phyloP scores from a whole-genome alignment of 1,284 basidiomycete genomes.

The Ceratobasidium sp. region DNA sequence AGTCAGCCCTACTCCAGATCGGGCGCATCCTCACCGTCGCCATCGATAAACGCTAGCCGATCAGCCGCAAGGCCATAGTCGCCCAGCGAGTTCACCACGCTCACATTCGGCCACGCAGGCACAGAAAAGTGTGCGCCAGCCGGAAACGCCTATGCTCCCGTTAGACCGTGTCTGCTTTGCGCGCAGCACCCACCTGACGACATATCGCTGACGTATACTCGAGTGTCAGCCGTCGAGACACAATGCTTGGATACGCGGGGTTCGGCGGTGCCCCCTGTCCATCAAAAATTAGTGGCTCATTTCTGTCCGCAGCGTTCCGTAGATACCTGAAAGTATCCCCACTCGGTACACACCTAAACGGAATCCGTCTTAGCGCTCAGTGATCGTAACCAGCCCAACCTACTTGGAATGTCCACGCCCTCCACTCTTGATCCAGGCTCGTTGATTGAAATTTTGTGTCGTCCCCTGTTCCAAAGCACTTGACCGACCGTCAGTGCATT shows the following conservation, averaged over 20 bases:
- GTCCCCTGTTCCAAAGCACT: conserved; percentile 88
- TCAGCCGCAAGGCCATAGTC: conserved; percentile 77
- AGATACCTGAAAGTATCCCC: conserved; percentile 85
- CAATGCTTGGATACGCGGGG: conserved; percentile 67
- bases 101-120: conserved; percentile 76
- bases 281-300: conserved; percentile 44
- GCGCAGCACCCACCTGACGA: conserved; percentile 59
- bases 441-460: conserved; percentile 66
- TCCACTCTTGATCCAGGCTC: conserved; percentile 74
- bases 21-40: conserved; percentile 62
- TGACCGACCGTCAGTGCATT: conserved; percentile 21
- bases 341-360: conserved; percentile 76
- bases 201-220: conserved; percentile 84
- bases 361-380: conserved; percentile 17
- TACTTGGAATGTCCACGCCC: conserved; percentile 85
- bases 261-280: conserved; percentile 71
- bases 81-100: conserved; percentile 78
- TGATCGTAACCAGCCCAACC: conserved; percentile 42
- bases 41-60: conserved; percentile 85
- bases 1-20: conserved; percentile 25
- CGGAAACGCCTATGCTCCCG: conserved; percentile 67
- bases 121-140: conserved; percentile 77
- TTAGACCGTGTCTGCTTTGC: not conserved
- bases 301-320: conserved; percentile 7
- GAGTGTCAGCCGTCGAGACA: conserved; percentile 76